phyloP scores from a whole-genome alignment of 2,329 filamentous ascomycete genomes.

The Talaromyces amestolkiae region DNA sequence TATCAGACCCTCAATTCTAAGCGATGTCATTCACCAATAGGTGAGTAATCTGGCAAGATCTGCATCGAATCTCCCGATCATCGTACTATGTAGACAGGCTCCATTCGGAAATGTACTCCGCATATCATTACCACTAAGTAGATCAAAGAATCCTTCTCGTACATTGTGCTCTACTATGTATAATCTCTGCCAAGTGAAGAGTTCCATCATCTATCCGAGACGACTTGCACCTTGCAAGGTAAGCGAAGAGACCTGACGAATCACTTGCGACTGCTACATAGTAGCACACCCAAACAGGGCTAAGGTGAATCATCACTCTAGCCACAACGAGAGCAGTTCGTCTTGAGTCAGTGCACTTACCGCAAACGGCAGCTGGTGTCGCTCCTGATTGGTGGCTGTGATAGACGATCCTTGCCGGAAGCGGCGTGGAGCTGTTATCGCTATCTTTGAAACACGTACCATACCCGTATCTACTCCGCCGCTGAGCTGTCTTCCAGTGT shows the following conservation, averaged over 20 bases:
- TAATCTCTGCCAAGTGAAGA: neutral
- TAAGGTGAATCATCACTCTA: neutral
- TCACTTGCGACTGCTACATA: neutral
- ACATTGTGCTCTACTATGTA: no score
- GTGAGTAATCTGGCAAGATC: neutral
- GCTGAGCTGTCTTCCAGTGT: neutral
- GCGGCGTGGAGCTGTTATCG: neutral
- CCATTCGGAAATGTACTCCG: neutral
- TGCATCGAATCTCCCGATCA: neutral
- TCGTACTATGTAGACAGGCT: neutral
- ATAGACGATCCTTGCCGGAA: neutral
- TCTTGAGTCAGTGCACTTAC: neutral
- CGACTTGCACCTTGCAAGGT: neutral
- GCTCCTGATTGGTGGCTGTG: neutral
- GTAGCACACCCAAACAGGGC: neutral
- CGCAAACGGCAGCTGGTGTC: neutral
- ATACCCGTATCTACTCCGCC: neutral
- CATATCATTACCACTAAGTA: neutral
- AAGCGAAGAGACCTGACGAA: conserved; percentile 9
- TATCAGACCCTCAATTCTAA: neutral
- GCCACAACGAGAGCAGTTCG: conserved; percentile 8
- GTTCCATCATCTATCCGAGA: neutral
- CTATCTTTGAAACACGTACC: neutral
- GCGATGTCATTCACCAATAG: neutral
- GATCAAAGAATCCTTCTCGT: neutral